Percentiles rank a stretch among this genome's conserved stretches.
These are phyloP conservation scores for Aquilaria yunnanensis DNA, from an alignment of 345 rosid genomes.

Conservation along the genomic window DNA sequence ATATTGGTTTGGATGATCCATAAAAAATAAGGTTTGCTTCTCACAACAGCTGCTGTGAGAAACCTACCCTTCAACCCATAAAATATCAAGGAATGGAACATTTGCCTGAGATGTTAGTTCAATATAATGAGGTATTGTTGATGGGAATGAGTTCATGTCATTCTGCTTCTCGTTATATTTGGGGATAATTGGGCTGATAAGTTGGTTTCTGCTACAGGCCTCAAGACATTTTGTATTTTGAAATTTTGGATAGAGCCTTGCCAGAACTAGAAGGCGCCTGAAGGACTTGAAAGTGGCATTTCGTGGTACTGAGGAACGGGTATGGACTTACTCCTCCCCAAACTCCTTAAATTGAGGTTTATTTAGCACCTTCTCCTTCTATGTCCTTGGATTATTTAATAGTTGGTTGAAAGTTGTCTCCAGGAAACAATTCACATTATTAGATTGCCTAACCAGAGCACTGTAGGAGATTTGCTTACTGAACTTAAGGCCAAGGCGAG, in stretches of 20 bases:
- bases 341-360: neutral
- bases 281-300: slow-evolving; percentile 92
- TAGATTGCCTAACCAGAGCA: slow-evolving; percentile 94
- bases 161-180: neutral
- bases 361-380: neutral
- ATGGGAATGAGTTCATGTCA: slow-evolving; percentile 8
- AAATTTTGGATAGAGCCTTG: slow-evolving; percentile 95
- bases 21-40: slow-evolving; percentile 86
- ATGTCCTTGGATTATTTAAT: slow-evolving; percentile 4
- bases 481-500: slow-evolving; percentile 84
- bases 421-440: slow-evolving; percentile 74
- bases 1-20: slow-evolving; percentile 83
- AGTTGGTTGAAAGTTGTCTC: slow-evolving; percentile 12
- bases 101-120: slow-evolving; percentile 87
- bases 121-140: slow-evolving; percentile 74
- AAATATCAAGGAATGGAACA: slow-evolving; percentile 84
- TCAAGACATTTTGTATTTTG: slow-evolving; percentile 89
- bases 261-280: slow-evolving; percentile 84
- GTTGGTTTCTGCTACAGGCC: slow-evolving; percentile 42
- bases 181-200: slow-evolving; percentile 1
- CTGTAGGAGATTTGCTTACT: slow-evolving; percentile 81
- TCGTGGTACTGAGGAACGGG: slow-evolving; percentile 78
- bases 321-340: slow-evolving; percentile 13
- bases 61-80: slow-evolving; percentile 90
- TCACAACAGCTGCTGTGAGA: slow-evolving; percentile 97